Evolutionary conservation across 2,329 filamentous ascomycete species (phyloP), one percentile per base, ranked within the genome.

Genomic region (Sporothrix curviconia): DNA sequence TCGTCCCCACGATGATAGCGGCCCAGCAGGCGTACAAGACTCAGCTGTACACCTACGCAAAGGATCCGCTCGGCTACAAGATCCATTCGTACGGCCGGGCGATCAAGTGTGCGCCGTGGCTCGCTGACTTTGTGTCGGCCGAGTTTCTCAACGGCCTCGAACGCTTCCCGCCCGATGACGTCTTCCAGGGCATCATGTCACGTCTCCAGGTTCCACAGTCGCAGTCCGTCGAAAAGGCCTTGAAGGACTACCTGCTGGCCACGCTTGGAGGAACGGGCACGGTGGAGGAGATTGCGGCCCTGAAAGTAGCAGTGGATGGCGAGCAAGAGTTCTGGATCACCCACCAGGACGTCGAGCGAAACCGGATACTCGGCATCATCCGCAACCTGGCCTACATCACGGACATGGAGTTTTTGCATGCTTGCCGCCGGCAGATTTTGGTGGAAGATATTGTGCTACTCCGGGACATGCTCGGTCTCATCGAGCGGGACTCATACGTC

Each of bases 401-500:
- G 7, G 55, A 53, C 32, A 32, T n/a, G 3, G 28, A 54, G 2
- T 60, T 65, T n/a, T 24, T 62, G 39, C 58, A 50, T 1, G 55
- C 25, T 0, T 66, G 64, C 22, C 58, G 58, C 25, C 30, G 58
- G 19, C 63, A 58, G 34, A 57, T 63, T 14, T 42, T 64, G 6
- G 50, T 56, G 2, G 65, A 66, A 37, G 64, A 66, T 19, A 30
- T 62, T 4, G 43, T 60, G 5, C 32, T 65, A 5, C 44, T 65
- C 5, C 43, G 54, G 5, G 62, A 65, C 25, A 40, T 66, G 17
- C 17, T 61, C 0, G 52, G 54, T 1, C 55, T 62, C 6, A 40
- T 65, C 5, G 59, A 62, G 17, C 55, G 61, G 0, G 60, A 62
- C 44, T 55, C 54, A 7, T 22, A 60, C 24, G 42, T 47, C 14